Evolutionary conservation across 352 stramenopile genomes (phyloP).

Genomic region (Thalassiosira mediterranea): DNA sequence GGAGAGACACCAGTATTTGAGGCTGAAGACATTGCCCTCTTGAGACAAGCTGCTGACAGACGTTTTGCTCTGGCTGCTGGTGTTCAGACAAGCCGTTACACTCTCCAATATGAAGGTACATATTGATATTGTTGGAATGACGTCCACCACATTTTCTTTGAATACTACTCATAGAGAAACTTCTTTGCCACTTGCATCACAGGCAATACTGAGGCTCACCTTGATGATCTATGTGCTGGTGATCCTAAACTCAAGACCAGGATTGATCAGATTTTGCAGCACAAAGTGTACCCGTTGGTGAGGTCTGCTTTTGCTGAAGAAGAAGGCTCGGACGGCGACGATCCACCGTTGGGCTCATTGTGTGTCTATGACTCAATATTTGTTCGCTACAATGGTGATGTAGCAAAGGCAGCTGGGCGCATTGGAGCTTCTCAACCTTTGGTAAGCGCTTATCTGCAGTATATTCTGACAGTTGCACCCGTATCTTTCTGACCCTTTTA

Average conservation of each 20-base stretch:
- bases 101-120: slow-evolving; percentile 52
- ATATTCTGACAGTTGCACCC: too few species aligned
- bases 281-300: slow-evolving; percentile 49
- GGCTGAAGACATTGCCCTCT: slow-evolving; percentile 35
- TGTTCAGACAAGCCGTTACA: slow-evolving; percentile 40
- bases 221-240: slow-evolving; percentile 50
- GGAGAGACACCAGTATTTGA: slow-evolving; percentile 40
- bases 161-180: neutral
- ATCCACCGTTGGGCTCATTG: slow-evolving; percentile 27
- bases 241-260: slow-evolving; percentile 34
- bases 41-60: slow-evolving; percentile 41
- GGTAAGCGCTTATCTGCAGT: too few species aligned
- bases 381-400: slow-evolving; percentile 55
- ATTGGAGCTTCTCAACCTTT: slow-evolving; percentile 45
- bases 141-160: neutral
- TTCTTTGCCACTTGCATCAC: neutral
- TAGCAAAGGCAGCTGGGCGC: slow-evolving; percentile 33
- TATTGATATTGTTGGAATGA: too few species aligned
- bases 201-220: slow-evolving; percentile 45
- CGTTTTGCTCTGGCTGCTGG: slow-evolving; percentile 45
- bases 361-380: slow-evolving; percentile 61
- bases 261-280: slow-evolving; percentile 42
- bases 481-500: too few species aligned
- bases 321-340: slow-evolving; percentile 15
- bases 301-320: slow-evolving; percentile 33